Conservation (phyloP, 2,329 filamentous ascomycete species). For the Sclerotinia glacialis region DNA sequence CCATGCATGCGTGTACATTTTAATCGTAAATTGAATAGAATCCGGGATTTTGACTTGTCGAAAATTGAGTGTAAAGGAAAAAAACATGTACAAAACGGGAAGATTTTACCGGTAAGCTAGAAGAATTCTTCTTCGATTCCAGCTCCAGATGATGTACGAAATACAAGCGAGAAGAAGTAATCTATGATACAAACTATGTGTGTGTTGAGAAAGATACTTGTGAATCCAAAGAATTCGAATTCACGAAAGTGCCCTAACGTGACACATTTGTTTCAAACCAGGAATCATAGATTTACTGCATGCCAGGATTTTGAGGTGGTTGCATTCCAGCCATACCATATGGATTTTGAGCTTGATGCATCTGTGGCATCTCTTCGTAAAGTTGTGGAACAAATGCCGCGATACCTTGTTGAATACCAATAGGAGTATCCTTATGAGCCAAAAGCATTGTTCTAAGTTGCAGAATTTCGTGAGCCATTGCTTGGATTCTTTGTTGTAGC, state of each 20-base stretch:
- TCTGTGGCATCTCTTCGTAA: conserved; percentile 1
- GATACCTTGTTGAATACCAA: conserved; percentile 79
- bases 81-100: background rate
- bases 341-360: conserved; percentile 12
- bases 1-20: background rate
- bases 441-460: conserved; percentile 90
- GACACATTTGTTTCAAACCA: background rate
- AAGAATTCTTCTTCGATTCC: background rate
- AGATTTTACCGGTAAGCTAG: background rate
- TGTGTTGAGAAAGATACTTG: background rate
- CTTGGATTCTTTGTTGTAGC: conserved; percentile 76
- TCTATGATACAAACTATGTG: background rate
- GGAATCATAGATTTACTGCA: background rate
- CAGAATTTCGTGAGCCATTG: conserved; percentile 87
- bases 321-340: conserved; percentile 16
- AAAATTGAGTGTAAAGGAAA: conserved; percentile 1
- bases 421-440: conserved; percentile 93
- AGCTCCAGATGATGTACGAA: background rate
- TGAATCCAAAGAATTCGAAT: background rate
- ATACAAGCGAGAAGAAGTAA: background rate
- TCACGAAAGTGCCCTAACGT: background rate
- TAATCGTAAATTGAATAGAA: background rate
- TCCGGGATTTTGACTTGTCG: background rate
- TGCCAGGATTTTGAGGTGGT: conserved; percentile 5
- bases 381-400: background rate